Evolutionary conservation across 2,329 filamentous ascomycete species (phyloP).

Genomic region (Botrytis cinerea): DNA sequence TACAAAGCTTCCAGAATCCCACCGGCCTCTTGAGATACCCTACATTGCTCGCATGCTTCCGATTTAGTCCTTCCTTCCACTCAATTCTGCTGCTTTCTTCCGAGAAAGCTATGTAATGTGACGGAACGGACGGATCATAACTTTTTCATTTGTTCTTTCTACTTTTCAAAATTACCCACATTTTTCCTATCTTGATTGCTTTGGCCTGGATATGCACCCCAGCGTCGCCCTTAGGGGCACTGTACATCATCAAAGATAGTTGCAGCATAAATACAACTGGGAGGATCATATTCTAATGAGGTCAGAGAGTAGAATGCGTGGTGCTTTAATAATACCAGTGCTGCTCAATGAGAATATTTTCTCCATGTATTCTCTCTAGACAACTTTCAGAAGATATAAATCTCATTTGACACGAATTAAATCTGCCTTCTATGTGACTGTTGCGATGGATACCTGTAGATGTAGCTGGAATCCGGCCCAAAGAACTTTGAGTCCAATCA

Average conservation of each 20-base stretch:
- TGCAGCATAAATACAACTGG: conserved; percentile 14
- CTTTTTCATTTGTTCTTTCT: background rate
- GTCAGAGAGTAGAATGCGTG: background rate
- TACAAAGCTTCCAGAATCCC: background rate
- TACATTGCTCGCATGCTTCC: no score
- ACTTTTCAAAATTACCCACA: background rate
- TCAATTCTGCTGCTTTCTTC: background rate
- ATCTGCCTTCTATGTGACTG: background rate
- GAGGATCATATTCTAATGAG: conserved; percentile 8
- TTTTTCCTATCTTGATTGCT: conserved; percentile 5
- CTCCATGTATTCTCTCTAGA: background rate
- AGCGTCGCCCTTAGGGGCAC: conserved; percentile 14
- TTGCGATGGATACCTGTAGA: background rate
- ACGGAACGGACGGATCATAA: background rate
- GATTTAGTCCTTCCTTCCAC: background rate
- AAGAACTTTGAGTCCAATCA: no score
- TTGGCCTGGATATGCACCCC: background rate
- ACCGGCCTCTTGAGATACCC: background rate
- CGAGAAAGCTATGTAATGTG: background rate
- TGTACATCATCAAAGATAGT: conserved; percentile 12
- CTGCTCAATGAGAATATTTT: background rate
- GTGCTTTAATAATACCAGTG: background rate
- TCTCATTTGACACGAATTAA: background rate
- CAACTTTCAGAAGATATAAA: conserved; percentile 1
- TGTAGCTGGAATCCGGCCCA: background rate